Percentiles rank a stretch among this genome's conserved stretches.
Evolutionary conservation across 371 early-diverging fungal species (phyloP).

Genomic region (Lichtheimia hyalospora): DNA sequence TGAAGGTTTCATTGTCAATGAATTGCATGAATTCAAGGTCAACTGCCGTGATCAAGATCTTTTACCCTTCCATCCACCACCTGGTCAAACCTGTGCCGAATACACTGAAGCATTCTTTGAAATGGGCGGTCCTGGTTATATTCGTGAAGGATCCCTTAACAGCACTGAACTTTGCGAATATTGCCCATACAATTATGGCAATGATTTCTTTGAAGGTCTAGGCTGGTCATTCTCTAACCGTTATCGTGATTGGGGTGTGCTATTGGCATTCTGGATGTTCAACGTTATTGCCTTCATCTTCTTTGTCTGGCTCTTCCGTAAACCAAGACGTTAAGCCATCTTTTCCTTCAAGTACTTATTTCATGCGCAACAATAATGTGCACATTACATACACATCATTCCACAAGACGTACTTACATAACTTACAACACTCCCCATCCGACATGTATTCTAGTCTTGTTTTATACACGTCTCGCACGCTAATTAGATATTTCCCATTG

Average conservation of each 20-base stretch:
- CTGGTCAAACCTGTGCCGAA: conserved; percentile 61
- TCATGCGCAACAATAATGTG: no score
- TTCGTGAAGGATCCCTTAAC: conserved; percentile 40
- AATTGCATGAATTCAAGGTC: conserved; percentile 56
- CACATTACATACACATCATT: no score
- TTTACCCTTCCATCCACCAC: conserved; percentile 51
- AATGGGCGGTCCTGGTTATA: conserved; percentile 55
- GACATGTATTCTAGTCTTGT: no score
- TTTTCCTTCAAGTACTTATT: no score
- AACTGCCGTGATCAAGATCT: conserved; percentile 53
- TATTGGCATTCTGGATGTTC: conserved; percentile 60
- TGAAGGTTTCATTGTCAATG: conserved; percentile 76
- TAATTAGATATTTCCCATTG: no score
- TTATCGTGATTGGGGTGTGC: conserved; percentile 65
- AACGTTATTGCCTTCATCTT: conserved; percentile 53
- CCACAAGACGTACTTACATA: no score
- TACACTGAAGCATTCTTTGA: conserved; percentile 61
- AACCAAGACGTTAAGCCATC: conserved; percentile 37
- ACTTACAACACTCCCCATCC: no score
- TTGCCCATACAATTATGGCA: conserved; percentile 62
- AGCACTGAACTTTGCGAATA: conserved; percentile 63
- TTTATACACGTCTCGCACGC: no score
- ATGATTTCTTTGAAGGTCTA: conserved; percentile 56
- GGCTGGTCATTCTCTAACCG: conserved; percentile 67
- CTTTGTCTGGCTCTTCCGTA: conserved; percentile 50